Evolutionary conservation across 2,329 filamentous ascomycete genomes (phyloP), one percentile per base, ranked within the genome.

Genomic region (Fusarium sp.): DNA sequence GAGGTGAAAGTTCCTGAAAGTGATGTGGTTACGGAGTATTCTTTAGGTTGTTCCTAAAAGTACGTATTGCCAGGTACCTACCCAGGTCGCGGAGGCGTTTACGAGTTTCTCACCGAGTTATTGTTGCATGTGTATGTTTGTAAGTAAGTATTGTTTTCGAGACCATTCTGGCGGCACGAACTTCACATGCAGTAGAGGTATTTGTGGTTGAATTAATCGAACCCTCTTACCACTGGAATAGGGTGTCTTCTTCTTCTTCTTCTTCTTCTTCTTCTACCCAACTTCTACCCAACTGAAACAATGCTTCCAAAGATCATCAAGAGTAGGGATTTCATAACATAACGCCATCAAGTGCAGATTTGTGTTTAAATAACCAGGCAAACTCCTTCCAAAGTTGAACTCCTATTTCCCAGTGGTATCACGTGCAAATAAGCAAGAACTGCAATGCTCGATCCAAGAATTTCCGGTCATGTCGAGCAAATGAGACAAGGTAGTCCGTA

Each of bases 311-410:
- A 41, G 16, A 48, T 33, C 38, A 39, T 64, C 44, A 38, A 60
- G 71, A 73, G 70, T 73, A 58, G 70, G 51, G 70, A 68, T 73
- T 63, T 24, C 30, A 18, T 57, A 16, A 51, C 22, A 36, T 56
- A 39, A 35, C 36, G 31, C 56, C 57, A 66, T 47, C 24, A 50
- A 51, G 45, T 68, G 9, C 31, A 28, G 38, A 53, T 20, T n/a
- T 39, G 36, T 39, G 44, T 33, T 24, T 24, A 16, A 63, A 42
- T 11, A 26, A 33, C n/a, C 31, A 20, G 22, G 45, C 28, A 47
- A 53, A 53, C 42, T 64, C 47, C 57, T 41, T 47, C 24, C 50
- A 16, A 41, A 31, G 47, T 26, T 60, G 22, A 39, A 70, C 55
- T 56, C 61, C 61, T 63, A 22, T 42, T 63, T 47, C 54, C 55